Evolutionary conservation across 306 rosid genomes (phyloP).

Genomic region (Cucurbita moschata): DNA sequence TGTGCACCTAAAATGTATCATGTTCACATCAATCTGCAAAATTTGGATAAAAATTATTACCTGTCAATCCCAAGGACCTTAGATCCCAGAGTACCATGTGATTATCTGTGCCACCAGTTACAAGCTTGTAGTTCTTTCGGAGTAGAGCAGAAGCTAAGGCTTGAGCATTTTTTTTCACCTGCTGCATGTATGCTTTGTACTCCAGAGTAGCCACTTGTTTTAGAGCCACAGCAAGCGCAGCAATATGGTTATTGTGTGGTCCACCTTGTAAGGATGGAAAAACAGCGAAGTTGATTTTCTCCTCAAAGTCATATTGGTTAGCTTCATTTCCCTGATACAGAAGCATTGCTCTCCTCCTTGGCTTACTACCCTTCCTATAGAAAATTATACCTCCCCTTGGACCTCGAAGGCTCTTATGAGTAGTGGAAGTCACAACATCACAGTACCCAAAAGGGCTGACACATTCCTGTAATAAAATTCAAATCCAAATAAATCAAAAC

Average conservation of each 20-base stretch:
- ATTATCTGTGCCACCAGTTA: conserved; percentile 93
- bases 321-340: conserved; percentile 51
- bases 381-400: conserved; percentile 98
- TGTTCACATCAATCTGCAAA: not conserved
- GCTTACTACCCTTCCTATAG: conserved; percentile 71
- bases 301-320: conserved; percentile 77
- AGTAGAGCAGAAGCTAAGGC: conserved; percentile 70
- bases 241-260: conserved; percentile 93
- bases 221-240: conserved; percentile 92
- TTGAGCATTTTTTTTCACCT: conserved; percentile 88
- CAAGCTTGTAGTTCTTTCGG: conserved; percentile 65
- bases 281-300: conserved; percentile 82
- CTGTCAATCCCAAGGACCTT: conserved; percentile 79
- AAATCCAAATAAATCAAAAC: not conserved
- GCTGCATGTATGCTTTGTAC: conserved; percentile 81
- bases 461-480: conserved; percentile 44
- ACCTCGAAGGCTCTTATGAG: conserved; percentile 97
- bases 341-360: conserved; percentile 63
- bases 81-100: conserved; percentile 94
- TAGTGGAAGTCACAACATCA: conserved; percentile 91
- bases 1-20: not conserved
- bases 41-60: conserved; percentile 16
- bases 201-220: conserved; percentile 80
- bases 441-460: conserved; percentile 82
- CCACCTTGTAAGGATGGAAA: conserved; percentile 96